Conservation (phyloP, 2,329 filamentous ascomycete species). For the Fusarium pseudonygamai region DNA sequence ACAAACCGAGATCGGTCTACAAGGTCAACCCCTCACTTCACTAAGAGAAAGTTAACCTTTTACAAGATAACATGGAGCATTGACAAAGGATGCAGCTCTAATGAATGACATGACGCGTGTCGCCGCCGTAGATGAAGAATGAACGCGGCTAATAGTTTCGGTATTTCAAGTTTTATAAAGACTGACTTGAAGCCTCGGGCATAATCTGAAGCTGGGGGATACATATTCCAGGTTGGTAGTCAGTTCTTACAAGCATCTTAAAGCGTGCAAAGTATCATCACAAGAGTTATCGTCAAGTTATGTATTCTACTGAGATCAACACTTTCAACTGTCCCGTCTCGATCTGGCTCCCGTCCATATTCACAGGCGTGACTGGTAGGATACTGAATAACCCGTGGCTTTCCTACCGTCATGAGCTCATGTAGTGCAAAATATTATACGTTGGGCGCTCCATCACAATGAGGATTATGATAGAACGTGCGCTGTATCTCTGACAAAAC, state of each 20-base stretch:
- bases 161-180: not conserved
- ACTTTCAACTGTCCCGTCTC: too few species aligned
- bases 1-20: not conserved
- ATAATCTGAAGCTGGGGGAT: not conserved
- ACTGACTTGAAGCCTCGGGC: not conserved
- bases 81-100: not conserved
- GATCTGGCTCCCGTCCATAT: rapidly evolving
- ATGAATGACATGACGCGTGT: too few species aligned
- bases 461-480: not conserved
- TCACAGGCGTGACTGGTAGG: too few species aligned
- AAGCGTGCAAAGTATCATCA: too few species aligned
- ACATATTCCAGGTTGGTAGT: not conserved
- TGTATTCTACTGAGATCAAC: too few species aligned
- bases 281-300: too few species aligned
- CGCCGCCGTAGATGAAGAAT: not conserved
- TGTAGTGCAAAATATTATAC: too few species aligned
- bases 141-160: not conserved
- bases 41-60: not conserved
- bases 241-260: too few species aligned
- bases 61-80: not conserved
- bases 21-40: not conserved
- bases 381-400: too few species aligned
- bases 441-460: not conserved
- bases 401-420: too few species aligned
- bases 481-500: not conserved